These are phyloP conservation scores for Daldinia concentrica DNA, from an alignment of 495 filamentous ascomycete species.

Conservation along the genomic window DNA sequence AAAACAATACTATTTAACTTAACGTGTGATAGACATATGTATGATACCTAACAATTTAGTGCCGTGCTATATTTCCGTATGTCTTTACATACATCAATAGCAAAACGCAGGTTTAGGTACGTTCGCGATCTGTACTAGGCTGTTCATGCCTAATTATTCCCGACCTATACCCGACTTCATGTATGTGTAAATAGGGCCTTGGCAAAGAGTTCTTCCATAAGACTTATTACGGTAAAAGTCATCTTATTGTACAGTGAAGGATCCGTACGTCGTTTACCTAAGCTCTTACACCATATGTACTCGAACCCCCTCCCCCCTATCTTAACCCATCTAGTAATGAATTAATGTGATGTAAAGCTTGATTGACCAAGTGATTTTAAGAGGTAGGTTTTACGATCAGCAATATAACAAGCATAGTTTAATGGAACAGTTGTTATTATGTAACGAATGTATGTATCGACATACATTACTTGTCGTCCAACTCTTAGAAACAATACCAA, in stretches of 20 bases:
- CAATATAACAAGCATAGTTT: too few relatives aligned
- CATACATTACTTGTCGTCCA: not conserved
- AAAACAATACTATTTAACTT: not conserved
- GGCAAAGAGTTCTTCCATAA: slow-evolving; percentile 20
- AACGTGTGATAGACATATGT: not conserved
- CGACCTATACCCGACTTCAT: slow-evolving; percentile 9
- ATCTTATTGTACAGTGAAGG: not conserved
- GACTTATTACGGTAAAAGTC: not conserved
- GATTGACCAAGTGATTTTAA: too few relatives aligned
- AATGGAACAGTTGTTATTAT: too few relatives aligned
- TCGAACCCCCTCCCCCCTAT: too few relatives aligned
- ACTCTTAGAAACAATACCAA: not conserved
- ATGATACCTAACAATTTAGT: not conserved
- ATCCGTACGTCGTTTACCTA: not conserved
- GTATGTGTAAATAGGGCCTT: slow-evolving; percentile 12
- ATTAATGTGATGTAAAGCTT: too few relatives aligned
- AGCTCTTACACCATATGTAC: too few relatives aligned
- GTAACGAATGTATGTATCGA: too few relatives aligned
- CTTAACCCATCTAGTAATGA: too few relatives aligned
- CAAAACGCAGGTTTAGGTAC: not conserved
- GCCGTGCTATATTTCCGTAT: not conserved
- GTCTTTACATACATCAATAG: not conserved
- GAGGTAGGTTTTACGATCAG: too few relatives aligned
- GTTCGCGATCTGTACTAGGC: not conserved
- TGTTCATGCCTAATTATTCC: slow-evolving; percentile 18